Percentiles rank a stretch among this genome's conserved stretches.
Evolutionary conservation across 208 protist species (phyloP).

Genomic region (Zelonia costaricensis): DNA sequence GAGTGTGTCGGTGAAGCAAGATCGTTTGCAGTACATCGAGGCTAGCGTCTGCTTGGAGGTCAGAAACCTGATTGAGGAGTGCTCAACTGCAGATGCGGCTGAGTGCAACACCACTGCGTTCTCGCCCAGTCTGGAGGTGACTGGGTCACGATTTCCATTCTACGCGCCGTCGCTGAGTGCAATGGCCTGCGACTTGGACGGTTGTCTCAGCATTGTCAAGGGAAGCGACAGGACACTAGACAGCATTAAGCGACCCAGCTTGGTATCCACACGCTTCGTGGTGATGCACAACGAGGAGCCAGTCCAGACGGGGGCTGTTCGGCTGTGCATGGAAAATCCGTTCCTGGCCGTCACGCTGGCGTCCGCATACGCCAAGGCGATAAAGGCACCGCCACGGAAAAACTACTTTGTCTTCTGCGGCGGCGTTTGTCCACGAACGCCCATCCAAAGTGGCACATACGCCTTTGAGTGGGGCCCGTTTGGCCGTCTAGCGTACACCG

Average conservation of each 20-base stretch:
- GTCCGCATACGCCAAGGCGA: conserved; percentile 47
- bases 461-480: conserved; percentile 71
- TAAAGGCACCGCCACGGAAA: conserved; percentile 46
- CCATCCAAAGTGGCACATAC: conserved; percentile 60
- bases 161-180: conserved; percentile 59
- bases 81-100: conserved; percentile 18
- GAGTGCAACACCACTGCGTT: conserved; percentile 29
- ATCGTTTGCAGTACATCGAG: conserved; percentile 78
- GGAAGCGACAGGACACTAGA: conserved; percentile 35
- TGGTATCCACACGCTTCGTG: conserved; percentile 50
- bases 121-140: conserved; percentile 58
- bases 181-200: conserved; percentile 69
- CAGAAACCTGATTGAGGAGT: conserved; percentile 21
- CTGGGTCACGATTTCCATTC: conserved; percentile 83
- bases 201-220: conserved; percentile 52
- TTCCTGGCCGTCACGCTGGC: conserved; percentile 44
- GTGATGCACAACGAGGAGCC: conserved; percentile 67
- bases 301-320: conserved; percentile 61
- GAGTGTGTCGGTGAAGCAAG: conserved; percentile 36
- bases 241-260: conserved; percentile 12
- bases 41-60: conserved; percentile 55
- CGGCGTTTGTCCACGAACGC: conserved; percentile 46
- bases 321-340: conserved; percentile 50
- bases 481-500: conserved; percentile 35
- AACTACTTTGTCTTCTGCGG: conserved; percentile 67